These are phyloP conservation scores for Schwanniomyces vanrijiae DNA, from an alignment of 805 yeast genomes.

Conservation along the genomic window DNA sequence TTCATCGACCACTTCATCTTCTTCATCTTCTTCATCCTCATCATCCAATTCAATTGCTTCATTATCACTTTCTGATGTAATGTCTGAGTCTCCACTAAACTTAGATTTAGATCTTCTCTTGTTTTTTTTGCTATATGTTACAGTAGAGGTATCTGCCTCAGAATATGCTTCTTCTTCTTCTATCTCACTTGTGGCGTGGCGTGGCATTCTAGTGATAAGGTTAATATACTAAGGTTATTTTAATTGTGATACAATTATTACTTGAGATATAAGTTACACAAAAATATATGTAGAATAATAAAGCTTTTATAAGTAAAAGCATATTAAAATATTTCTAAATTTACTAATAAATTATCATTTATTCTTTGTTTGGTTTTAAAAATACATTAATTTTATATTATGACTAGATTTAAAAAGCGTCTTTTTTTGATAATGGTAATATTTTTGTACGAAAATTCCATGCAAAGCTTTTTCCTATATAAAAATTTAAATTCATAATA, in stretches of 20 bases:
- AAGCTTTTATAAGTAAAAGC: too few relatives aligned
- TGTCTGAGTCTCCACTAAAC: constrained; percentile 7
- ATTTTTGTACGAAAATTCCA: too few relatives aligned
- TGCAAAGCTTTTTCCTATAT: too few relatives aligned
- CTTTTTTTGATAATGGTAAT: too few relatives aligned
- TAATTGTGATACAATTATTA: background rate
- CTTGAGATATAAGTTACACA: background rate
- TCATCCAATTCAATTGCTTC: constrained; percentile 8
- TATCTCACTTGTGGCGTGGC: constrained; percentile 12
- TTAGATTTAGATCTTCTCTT: constrained; percentile 7
- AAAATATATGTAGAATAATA: too few relatives aligned
- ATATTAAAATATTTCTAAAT: too few relatives aligned
- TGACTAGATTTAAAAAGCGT: too few relatives aligned
- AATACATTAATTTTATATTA: too few relatives aligned
- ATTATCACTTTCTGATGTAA: constrained; percentile 8
- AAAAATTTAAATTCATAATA: too few relatives aligned
- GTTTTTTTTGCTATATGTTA: constrained; percentile 10
- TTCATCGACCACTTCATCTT: constrained; percentile 14
- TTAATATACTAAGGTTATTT: background rate
- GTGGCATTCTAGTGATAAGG: constrained; percentile 2
- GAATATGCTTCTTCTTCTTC: constrained; percentile 11
- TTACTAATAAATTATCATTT: too few relatives aligned
- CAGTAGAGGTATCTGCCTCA: constrained; percentile 7
- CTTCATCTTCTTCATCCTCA: constrained; percentile 10
- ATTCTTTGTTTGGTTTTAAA: too few relatives aligned